phyloP scores from a whole-genome alignment of 2,329 filamentous ascomycete species.

The Alternaria ethzedia region DNA sequence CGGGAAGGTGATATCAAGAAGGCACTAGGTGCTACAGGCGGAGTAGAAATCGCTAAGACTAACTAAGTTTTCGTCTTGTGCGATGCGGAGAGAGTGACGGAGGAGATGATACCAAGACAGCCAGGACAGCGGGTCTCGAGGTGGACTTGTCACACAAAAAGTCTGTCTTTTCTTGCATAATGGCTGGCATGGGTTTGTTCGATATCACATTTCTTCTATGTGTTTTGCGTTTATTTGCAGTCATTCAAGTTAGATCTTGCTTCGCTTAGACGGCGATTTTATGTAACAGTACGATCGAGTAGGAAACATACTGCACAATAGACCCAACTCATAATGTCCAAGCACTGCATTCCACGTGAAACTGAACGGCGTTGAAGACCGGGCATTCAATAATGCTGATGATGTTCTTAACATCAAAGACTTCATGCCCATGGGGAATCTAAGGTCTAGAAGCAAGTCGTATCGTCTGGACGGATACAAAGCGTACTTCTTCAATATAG shows the following conservation, averaged over 20 bases:
- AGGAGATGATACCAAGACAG: conserved; percentile 39
- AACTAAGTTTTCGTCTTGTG: conserved; percentile 8
- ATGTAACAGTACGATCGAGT: conserved; percentile 40
- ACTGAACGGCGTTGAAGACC: neutral
- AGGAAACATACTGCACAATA: conserved; percentile 40
- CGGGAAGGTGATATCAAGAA: conserved; percentile 41
- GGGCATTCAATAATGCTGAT: neutral
- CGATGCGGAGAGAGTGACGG: conserved; percentile 7
- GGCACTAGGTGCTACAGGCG: conserved; percentile 71
- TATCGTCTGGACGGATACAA: too few relatives aligned
- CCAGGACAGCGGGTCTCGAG: conserved; percentile 21
- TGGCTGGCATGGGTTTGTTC: conserved; percentile 29
- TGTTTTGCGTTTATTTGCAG: conserved; percentile 36
- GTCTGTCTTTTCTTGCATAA: conserved; percentile 42
- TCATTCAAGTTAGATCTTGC: conserved; percentile 34
- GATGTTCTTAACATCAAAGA: accelerated
- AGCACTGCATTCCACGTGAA: neutral
- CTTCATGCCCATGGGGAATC: too few relatives aligned
- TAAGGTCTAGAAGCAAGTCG: too few relatives aligned
- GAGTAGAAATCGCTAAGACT: conserved; percentile 51
- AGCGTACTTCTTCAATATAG: too few relatives aligned
- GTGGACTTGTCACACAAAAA: conserved; percentile 26
- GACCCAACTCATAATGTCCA: conserved; percentile 31
- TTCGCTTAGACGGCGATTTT: conserved; percentile 25
- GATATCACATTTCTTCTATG: conserved; percentile 23